Base-by-base conservation (phyloP, 495 filamentous ascomycete genomes). In the Rusavskia elegans region DNA sequence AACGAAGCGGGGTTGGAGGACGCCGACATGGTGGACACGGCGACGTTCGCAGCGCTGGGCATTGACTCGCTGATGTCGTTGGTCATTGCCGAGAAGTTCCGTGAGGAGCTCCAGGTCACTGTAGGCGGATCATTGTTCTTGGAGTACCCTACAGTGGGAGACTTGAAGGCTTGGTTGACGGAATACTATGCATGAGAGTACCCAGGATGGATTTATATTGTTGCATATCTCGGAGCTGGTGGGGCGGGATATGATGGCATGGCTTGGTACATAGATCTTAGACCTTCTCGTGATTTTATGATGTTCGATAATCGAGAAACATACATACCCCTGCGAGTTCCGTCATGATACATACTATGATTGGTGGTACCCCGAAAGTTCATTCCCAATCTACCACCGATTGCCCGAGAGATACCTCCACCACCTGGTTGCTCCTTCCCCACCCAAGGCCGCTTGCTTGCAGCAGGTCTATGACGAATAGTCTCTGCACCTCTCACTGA, bases 1-100 rank as follows among this genome's bases (percentile, higher is more conserved):
- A 50, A 55, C 27, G 85, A 87, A 59, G 83, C 85, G 63, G 80
- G 78, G 19, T 73, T 85, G 13, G 68, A 81, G 4, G 65, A 79
- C 0, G 73, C 81, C 5, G 83, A 86, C 56, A 71, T 90, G 48
- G 57, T 60, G 9, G 63, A 55, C 20, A 60, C 68, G 14, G 61
- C 66, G 5, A 71, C 74, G 38, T 63, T 77, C 38, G 64, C 58
- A 13, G 65, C 74, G 32, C 65, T 76, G 57, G 75, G 75, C 10
- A 66, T 78, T 59, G 75, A 78, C 55, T 77, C 74, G 14, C 58
- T 77, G n/a, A 72, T 76, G 62, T 70, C 72, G 3, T 60, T 77
- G 8, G 71, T 70, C 0, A 69, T 75, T 16, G 63, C 75, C 4
- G 70, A 73, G 21, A 69, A 65, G 44, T 68, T 77, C 36, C 70